Evolutionary conservation across 78 protist genomes (phyloP).

Genomic region (Corallochytrium limacisporum): DNA sequence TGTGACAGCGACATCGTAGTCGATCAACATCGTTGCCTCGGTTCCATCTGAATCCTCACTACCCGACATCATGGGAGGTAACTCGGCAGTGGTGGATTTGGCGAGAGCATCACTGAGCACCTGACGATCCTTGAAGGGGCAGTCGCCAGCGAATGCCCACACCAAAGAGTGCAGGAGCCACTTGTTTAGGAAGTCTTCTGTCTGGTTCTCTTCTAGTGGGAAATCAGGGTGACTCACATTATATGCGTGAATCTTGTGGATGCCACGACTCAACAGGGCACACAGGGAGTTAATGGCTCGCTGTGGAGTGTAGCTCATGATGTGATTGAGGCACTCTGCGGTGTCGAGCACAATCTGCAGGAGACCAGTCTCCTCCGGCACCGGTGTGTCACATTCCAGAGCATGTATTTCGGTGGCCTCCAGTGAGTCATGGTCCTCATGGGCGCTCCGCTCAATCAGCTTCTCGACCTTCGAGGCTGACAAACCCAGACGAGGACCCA

Average conservation of each 20-base stretch:
- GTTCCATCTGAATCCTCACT: no score
- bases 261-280: slow-evolving; percentile 46
- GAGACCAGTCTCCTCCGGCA: no score
- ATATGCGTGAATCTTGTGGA: no score
- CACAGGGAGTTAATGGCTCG: slow-evolving; percentile 51
- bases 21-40: no score
- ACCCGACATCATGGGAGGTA: no score
- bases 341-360: slow-evolving; percentile 31
- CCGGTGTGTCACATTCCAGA: not conserved
- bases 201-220: slow-evolving; percentile 37
- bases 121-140: no score
- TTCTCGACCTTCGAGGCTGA: no score
- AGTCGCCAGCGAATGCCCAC: slow-evolving; percentile 84
- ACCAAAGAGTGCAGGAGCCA: slow-evolving; percentile 49
- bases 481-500: no score
- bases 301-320: slow-evolving; percentile 69
- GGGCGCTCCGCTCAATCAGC: no score
- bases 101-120: no score
- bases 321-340: slow-evolving; percentile 44
- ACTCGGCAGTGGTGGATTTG: no score
- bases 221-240: slow-evolving; percentile 68
- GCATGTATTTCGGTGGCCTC: not conserved
- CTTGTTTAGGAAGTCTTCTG: slow-evolving; percentile 17
- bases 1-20: slow-evolving; percentile 8
- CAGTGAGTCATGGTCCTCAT: not conserved